Evolutionary conservation across 192 early-diverging fungal species (phyloP), one percentile per base, ranked within the genome.

Genomic region (Coemansia asiatica): DNA sequence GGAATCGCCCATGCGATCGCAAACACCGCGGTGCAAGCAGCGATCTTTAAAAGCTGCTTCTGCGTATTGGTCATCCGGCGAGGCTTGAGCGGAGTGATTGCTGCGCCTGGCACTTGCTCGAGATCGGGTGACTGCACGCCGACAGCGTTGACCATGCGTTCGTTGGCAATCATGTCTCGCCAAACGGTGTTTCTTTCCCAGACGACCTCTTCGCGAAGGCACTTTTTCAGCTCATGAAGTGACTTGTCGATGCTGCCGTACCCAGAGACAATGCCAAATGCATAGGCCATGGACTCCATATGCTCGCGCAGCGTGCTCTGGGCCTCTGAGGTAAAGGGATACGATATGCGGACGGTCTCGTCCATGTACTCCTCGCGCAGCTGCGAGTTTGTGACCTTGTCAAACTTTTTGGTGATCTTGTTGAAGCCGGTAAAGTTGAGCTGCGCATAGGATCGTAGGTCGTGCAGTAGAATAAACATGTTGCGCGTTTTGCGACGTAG

Each of bases 141-240:
- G 8, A 91, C 88, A 6, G 88, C 89, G 23, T 87, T 83, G n/a
- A 84, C 84, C 83, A 85, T 90, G 19, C 94, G 85, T 74, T 94
- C 93, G 67, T 87, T 87, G 35, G 90, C 90, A 70, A 98, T 91
- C 93, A 98, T 94, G 72, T 98, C 96, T 64, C 93, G 85, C 96
- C 96, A 98, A 23, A 98, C 88, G 0, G 96, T 98, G 79, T 96
- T 98, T 69, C 96, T 88, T 76, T 98, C 94, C 91, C 91, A 96
- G 4, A 94, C 92, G 67, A 98, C 89, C 44, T 91, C 90, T 71
- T 96, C 94, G 57, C 94, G 86, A 70, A 96, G 79, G 72, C 92
- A 87, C 22, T 83, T 75, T 61, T 91, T 89, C 29, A 98, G 89
- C 59, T 93, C 92, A 1, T 74, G 74, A 27, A 86, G 78, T 7